Conservation (phyloP, 139 green algal genomes). For the Nannochloris sp. region DNA sequence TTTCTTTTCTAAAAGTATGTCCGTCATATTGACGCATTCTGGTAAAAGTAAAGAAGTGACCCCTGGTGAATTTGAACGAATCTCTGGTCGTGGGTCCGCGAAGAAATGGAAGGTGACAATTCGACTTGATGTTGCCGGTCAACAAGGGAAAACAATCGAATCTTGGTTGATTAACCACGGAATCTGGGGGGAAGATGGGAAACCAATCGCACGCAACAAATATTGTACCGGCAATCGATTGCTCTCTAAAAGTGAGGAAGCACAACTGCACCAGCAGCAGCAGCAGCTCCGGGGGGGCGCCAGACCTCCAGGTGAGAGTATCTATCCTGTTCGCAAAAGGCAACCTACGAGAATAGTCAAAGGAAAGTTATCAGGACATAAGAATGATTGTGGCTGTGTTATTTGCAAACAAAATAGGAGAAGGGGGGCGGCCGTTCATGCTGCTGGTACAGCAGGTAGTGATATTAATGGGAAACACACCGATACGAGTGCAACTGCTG, state of each 20-base stretch:
- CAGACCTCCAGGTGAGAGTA: too few relatives aligned
- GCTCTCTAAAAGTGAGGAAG: too few relatives aligned
- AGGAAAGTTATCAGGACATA: conserved; percentile 28
- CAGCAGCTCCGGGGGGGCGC: too few relatives aligned
- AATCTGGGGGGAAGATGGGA: too few relatives aligned
- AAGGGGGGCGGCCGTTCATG: conserved; percentile 18
- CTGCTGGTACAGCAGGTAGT: too few relatives aligned
- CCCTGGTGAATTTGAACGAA: conserved; percentile 77
- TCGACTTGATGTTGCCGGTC: conserved; percentile 36
- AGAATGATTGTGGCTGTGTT: conserved; percentile 62
- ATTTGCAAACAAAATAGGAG: conserved; percentile 73
- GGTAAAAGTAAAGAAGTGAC: conserved; percentile 35
- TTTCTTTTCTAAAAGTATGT: conserved; percentile 34
- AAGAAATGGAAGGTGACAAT: conserved; percentile 89
- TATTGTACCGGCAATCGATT: too few relatives aligned
- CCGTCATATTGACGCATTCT: conserved; percentile 21
- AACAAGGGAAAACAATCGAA: conserved; percentile 51
- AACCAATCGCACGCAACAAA: too few relatives aligned
- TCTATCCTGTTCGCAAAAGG: too few relatives aligned
- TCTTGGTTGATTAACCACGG: conserved; percentile 82
- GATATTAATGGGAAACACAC: too few relatives aligned
- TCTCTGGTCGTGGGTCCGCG: conserved; percentile 52
- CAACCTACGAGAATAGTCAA: neutral
- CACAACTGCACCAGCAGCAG: too few relatives aligned
- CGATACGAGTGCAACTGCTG: too few relatives aligned